Percentiles rank a stretch among this genome's conserved stretches.
Conservation (phyloP, 1,139 yeast species). For the Nakaseomyces uthaithaninus region DNA sequence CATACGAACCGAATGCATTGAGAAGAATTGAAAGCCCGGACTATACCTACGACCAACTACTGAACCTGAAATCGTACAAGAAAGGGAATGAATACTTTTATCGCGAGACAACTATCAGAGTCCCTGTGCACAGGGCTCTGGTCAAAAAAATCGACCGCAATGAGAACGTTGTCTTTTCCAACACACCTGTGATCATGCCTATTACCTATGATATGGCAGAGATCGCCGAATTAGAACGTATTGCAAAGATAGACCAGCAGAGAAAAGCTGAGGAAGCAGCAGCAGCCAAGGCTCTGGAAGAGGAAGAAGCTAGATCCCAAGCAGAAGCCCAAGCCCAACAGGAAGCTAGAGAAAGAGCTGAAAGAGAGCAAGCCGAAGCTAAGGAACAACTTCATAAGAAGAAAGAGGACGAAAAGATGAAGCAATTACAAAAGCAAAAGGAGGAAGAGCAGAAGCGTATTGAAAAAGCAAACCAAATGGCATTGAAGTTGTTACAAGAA, state of each 20-base stretch:
- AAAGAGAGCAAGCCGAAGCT: background rate
- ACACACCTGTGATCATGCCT: background rate
- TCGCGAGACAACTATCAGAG: conserved; percentile 23
- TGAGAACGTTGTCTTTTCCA: background rate
- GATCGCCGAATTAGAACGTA: conserved; percentile 3
- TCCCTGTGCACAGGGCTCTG: conserved; percentile 18
- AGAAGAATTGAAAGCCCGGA: conserved; percentile 16
- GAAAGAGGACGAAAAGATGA: background rate
- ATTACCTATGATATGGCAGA: conserved; percentile 1
- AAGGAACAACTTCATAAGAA: background rate
- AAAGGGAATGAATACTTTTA: conserved; percentile 25
- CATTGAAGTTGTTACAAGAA: conserved; percentile 21
- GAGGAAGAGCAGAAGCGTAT: conserved; percentile 12
- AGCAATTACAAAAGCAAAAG: conserved; percentile 2
- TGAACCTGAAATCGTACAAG: conserved; percentile 16
- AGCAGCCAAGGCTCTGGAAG: background rate
- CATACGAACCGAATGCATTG: conserved; percentile 3
- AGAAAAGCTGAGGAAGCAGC: conserved; percentile 6
- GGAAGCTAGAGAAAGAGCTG: too few species aligned
- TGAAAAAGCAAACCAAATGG: conserved; percentile 22
- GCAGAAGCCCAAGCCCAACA: background rate
- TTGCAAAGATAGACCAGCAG: conserved; percentile 1
- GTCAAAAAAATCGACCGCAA: conserved; percentile 7
- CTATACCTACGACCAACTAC: conserved; percentile 25
- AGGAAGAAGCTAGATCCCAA: background rate